Conservation (phyloP, 352 stramenopile genomes). For the Phytophthora citricola region DNA sequence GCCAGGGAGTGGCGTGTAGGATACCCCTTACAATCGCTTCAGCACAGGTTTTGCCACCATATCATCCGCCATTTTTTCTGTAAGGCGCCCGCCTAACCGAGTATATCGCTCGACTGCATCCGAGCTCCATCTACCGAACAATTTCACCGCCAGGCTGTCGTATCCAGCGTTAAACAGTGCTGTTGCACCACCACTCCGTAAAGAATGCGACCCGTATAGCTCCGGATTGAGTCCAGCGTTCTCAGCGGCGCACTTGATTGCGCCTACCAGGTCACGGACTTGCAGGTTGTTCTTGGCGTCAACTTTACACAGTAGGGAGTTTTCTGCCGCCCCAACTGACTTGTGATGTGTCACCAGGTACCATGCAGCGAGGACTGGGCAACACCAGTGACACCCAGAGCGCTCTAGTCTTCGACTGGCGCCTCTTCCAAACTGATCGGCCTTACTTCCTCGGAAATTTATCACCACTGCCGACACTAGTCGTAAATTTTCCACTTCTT, state of each 20-base stretch:
- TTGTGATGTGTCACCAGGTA: neutral
- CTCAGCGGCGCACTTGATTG: neutral
- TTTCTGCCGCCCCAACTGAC: neutral
- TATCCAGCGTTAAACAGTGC: neutral
- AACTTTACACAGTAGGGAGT: too few relatives aligned
- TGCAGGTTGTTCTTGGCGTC: neutral
- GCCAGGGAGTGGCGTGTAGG: too few relatives aligned
- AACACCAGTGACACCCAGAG: neutral
- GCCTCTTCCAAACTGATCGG: neutral
- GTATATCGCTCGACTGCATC: neutral
- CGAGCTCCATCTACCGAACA: too few relatives aligned
- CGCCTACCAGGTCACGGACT: neutral
- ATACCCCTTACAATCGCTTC: neutral
- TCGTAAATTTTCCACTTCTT: neutral
- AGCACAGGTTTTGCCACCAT: too few relatives aligned
- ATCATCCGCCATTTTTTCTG: neutral
- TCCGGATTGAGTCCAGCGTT: neutral
- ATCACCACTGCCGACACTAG: neutral
- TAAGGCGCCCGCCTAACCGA: neutral
- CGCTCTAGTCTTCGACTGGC: neutral
- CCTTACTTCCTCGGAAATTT: neutral
- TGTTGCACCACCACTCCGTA: neutral
- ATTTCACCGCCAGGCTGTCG: neutral
- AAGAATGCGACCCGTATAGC: neutral
- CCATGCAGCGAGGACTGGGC: neutral